A percentile compares a stretch with the other conserved stretches of the same genome.
These are phyloP conservation scores for Clonostachys byssicola DNA, from an alignment of 2,329 filamentous ascomycete species.

Conservation along the genomic window DNA sequence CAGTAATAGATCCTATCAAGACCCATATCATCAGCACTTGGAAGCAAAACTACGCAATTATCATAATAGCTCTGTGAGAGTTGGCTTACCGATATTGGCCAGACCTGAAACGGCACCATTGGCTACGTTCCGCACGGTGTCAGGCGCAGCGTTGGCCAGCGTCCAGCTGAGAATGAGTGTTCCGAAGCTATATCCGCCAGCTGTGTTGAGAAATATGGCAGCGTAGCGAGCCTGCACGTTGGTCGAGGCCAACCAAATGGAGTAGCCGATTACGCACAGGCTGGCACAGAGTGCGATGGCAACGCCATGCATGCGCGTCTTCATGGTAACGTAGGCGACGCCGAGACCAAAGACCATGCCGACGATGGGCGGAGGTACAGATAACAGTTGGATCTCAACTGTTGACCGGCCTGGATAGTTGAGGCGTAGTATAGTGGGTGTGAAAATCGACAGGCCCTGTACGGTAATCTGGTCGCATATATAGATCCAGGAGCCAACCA, in stretches of 20 bases:
- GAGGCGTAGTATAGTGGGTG: slow-evolving; percentile 38
- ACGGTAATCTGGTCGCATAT: slow-evolving; percentile 56
- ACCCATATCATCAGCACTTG: too few species aligned
- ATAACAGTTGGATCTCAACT: slow-evolving; percentile 15
- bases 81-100: slow-evolving; percentile 15
- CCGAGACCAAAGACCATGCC: slow-evolving; percentile 13
- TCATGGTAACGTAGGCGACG: slow-evolving; percentile 17
- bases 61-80: too few species aligned
- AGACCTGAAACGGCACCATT: slow-evolving; percentile 16
- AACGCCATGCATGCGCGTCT: slow-evolving; percentile 14
- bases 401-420: slow-evolving; percentile 15
- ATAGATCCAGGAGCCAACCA: slow-evolving; percentile 35
- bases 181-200: slow-evolving; percentile 15
- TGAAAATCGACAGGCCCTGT: slow-evolving; percentile 45
- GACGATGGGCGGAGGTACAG: slow-evolving; percentile 13
- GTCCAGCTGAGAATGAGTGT: slow-evolving; percentile 16
- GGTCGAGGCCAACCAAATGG: slow-evolving; percentile 15
- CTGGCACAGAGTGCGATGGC: slow-evolving; percentile 13
- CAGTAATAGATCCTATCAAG: slow-evolving; percentile 14
- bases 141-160: slow-evolving; percentile 16
- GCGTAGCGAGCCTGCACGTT: slow-evolving; percentile 14
- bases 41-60: neutral
- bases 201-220: slow-evolving; percentile 19
- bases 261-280: slow-evolving; percentile 14
- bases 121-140: slow-evolving; percentile 16